These are phyloP conservation scores for Thymus quinquecostatus DNA, from an alignment of 257 asterid genomes.

Conservation along the genomic window DNA sequence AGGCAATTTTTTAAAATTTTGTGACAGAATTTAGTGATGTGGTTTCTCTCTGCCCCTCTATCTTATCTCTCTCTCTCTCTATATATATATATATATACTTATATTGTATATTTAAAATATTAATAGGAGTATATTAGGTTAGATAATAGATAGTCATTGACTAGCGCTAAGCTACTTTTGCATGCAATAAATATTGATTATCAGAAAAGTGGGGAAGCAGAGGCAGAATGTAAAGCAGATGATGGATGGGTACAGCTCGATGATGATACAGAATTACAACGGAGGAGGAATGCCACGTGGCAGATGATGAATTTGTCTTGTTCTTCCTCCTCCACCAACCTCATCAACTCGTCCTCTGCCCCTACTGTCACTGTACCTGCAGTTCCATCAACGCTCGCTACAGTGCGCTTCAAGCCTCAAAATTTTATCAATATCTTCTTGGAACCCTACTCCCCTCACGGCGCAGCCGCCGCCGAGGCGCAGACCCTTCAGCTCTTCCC, in stretches of 20 bases:
- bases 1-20: not conserved
- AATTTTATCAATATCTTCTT: conserved; percentile 41
- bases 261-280: conserved; percentile 47
- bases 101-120: too few relatives aligned
- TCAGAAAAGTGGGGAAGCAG: conserved; percentile 63
- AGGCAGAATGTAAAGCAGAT: conserved; percentile 61
- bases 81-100: too few relatives aligned
- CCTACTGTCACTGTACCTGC: conserved; percentile 21
- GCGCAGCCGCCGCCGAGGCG: conserved; percentile 32
- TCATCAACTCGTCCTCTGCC: conserved; percentile 26
- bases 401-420: conserved; percentile 32
- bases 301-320: conserved; percentile 59
- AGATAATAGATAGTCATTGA: not conserved
- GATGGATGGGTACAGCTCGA: conserved; percentile 82
- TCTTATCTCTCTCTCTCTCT: too few relatives aligned
- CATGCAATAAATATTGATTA: conserved; percentile 36
- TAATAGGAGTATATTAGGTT: not conserved
- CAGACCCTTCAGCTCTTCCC: conserved; percentile 89
- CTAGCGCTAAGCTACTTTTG: conserved; percentile 14
- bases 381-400: conserved; percentile 25
- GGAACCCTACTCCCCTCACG: conserved; percentile 31
- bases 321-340: conserved; percentile 47
- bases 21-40: too few relatives aligned
- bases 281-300: conserved; percentile 87
- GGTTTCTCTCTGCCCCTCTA: too few relatives aligned